Evolutionary conservation across 495 filamentous ascomycete genomes (phyloP), one percentile per base, ranked within the genome.

Genomic region (Beverwykella pulmonaria): DNA sequence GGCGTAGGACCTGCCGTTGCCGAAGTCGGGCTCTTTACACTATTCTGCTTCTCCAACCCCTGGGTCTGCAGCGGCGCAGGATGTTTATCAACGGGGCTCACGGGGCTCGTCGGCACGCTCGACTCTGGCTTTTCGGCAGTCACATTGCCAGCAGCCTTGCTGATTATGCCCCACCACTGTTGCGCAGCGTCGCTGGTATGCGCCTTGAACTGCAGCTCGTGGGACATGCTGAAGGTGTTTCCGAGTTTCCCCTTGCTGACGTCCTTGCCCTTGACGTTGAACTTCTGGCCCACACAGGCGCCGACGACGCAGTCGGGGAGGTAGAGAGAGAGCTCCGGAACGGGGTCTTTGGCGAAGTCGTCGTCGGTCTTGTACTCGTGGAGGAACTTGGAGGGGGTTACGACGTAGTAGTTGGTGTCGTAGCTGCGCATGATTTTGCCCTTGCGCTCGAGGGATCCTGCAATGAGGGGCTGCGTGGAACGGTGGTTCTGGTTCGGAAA

Each of bases 281-380:
- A 97, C 75, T 96, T 97, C 67, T 85, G 82, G 46, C 88, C 92
- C 66, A 82, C 84, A 44, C 92, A 81, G 4, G 82, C 82, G 60
- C 93, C 91, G 61, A 98, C 82, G 25, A 85, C 78, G 72, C 93
- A 95, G 73, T 98, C 95, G 48, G 94, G 94, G 8, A 98, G 86
- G 75, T 92, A 98, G 58, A 98, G 87, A 23, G 89, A 92, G 9
- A 92, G 80, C 75, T 98, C 92, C 0, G 93, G 95, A 25, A 79
- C 76, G 7, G 93, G 92, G 63, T 98, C 95, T 69, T 84, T 83
- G 56, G 83, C 84, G 73, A 90, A 79, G 74, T 96, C 88, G 76
- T 98, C 93, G 74, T 88, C 88, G 72, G 93, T 91, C 76, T 96
- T 96, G 82, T 95, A 98, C 73, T 98, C 94, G 77, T 98, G 94